These are phyloP conservation scores for Claviceps sp. DNA, from an alignment of 2,329 filamentous ascomycete genomes.

Conservation along the genomic window DNA sequence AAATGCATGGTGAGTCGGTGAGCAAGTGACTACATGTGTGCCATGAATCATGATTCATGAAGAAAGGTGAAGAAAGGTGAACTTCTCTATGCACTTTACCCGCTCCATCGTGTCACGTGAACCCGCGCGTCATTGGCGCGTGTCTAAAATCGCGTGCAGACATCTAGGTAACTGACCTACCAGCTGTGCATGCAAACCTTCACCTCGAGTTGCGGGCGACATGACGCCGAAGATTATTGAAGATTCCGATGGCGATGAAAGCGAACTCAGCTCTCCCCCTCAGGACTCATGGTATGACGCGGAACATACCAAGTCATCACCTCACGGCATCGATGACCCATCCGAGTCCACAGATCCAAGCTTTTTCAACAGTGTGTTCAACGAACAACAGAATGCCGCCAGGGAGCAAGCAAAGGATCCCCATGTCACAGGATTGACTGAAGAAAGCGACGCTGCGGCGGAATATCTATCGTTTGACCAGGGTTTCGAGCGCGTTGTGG, in stretches of 20 bases:
- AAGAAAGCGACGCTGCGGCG: not conserved
- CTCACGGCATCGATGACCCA: slow-evolving; percentile 12
- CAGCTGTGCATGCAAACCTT: not conserved
- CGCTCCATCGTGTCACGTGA: slow-evolving; percentile 2
- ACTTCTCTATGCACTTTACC: not conserved
- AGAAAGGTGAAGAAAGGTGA: not conserved
- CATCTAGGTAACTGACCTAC: not conserved
- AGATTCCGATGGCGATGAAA: slow-evolving; percentile 25
- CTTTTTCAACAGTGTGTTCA: slow-evolving; percentile 34
- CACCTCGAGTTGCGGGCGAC: not conserved
- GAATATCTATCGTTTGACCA: slow-evolving; percentile 6
- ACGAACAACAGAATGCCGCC: slow-evolving; percentile 28
- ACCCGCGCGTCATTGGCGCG: not conserved
- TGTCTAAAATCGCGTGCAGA: not conserved
- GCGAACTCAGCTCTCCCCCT: not conserved
- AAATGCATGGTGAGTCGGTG: no score
- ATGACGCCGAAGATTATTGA: slow-evolving; percentile 20
- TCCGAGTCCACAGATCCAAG: slow-evolving; percentile 32
- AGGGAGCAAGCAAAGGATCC: slow-evolving; percentile 6
- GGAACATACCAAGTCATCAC: slow-evolving; percentile 2
- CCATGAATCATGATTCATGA: no score
- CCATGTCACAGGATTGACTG: not conserved
- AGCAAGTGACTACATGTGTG: no score
- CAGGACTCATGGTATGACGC: not conserved
- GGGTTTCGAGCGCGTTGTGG: slow-evolving; percentile 2